These are phyloP conservation scores for Talaromyces rugulosus DNA, from an alignment of 2,329 filamentous ascomycete genomes.

Conservation along the genomic window DNA sequence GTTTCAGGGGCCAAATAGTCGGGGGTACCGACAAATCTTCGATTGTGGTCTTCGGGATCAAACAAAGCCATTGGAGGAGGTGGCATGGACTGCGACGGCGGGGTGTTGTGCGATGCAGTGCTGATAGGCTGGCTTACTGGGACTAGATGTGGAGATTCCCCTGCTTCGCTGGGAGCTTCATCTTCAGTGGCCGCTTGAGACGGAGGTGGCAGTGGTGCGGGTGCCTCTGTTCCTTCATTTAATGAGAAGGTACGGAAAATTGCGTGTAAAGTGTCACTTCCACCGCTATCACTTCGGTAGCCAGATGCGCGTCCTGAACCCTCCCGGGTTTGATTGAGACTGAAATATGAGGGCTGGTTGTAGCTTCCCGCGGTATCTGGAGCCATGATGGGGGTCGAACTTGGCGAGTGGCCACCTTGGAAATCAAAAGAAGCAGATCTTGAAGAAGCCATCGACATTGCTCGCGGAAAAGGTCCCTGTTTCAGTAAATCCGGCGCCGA, in stretches of 20 bases:
- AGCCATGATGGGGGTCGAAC: slow-evolving; percentile 79
- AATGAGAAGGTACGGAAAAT: slow-evolving; percentile 80
- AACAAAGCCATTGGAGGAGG: slow-evolving; percentile 92
- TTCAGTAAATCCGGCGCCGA: slow-evolving; percentile 90
- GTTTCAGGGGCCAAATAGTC: slow-evolving; percentile 97
- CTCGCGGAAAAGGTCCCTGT: slow-evolving; percentile 82
- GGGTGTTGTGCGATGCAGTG: slow-evolving; percentile 38
- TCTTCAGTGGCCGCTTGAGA: slow-evolving; percentile 53
- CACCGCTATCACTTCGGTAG: slow-evolving; percentile 85
- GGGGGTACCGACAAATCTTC: slow-evolving; percentile 91
- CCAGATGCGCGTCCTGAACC: slow-evolving; percentile 66
- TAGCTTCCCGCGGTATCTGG: slow-evolving; percentile 65
- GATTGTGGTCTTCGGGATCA: slow-evolving; percentile 87
- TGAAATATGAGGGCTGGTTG: slow-evolving; percentile 93
- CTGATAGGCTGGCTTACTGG: slow-evolving; percentile 59
- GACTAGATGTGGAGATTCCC: slow-evolving; percentile 72
- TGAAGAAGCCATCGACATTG: slow-evolving; percentile 81
- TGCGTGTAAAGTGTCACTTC: slow-evolving; percentile 76
- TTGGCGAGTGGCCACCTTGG: slow-evolving; percentile 73
- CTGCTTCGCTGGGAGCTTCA: slow-evolving; percentile 64
- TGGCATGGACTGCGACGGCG: slow-evolving; percentile 68
- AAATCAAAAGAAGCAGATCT: slow-evolving; percentile 91
- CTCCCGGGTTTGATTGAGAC: slow-evolving; percentile 57
- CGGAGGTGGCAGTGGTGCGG: slow-evolving; percentile 29
- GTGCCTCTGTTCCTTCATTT: slow-evolving; percentile 54